Conservation (phyloP, 306 rosid species). For the Casuarina cunninghamiana region DNA sequence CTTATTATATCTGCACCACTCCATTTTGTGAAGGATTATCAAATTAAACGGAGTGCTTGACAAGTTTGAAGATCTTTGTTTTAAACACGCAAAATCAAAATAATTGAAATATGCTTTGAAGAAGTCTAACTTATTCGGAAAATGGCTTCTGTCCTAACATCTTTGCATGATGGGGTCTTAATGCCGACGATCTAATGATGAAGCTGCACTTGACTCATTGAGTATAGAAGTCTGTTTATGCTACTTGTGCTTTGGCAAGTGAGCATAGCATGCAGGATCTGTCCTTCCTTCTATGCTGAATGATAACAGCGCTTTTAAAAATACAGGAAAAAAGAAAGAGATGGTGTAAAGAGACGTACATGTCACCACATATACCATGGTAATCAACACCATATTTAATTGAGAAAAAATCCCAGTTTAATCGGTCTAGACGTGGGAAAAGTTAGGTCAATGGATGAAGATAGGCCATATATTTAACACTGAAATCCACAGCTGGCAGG, state of each 20-base stretch:
- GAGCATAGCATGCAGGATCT: too few relatives aligned
- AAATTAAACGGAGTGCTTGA: neutral
- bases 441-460: constrained; percentile 26
- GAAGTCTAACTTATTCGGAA: neutral
- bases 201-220: too few relatives aligned
- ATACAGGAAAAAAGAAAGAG: neutral
- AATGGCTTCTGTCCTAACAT: neutral
- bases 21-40: neutral
- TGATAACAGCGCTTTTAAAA: too few relatives aligned
- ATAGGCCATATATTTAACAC: constrained; percentile 17
- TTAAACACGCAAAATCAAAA: neutral
- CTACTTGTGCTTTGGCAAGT: too few relatives aligned
- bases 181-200: neutral
- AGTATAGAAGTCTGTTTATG: too few relatives aligned
- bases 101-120: neutral
- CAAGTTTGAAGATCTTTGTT: neutral
- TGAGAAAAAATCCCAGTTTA: neutral
- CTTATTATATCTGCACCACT: neutral
- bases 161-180: neutral
- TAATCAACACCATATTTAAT: neutral
- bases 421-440: constrained; percentile 27
- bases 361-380: neutral
- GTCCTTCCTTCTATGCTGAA: too few relatives aligned
- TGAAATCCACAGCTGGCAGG: constrained; percentile 8
- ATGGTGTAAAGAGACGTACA: neutral